Base-by-base conservation (phyloP, 2,329 filamentous ascomycete species). In the Cryoendolithus antarcticus region DNA sequence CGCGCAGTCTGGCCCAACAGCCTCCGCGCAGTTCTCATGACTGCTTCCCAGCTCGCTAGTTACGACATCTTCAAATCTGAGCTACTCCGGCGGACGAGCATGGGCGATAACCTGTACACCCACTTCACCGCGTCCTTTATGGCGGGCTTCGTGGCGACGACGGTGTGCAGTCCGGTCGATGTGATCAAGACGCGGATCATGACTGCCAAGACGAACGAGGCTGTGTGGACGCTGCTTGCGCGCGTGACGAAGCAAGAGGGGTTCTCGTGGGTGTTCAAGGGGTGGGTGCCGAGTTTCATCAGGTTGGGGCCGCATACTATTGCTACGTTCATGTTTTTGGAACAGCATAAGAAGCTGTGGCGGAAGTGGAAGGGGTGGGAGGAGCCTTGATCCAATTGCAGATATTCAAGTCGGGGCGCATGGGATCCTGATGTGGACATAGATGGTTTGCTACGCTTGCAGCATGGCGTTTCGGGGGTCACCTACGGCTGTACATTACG, bases 111-210 rank as follows among this genome's bases (percentile, higher is more conserved):
- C 44, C 67, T 86, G n/a, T 70, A 71, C 5, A 86, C 83, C 9
- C 86, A 93, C 59, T 85, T 93, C 54, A 72, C 75, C 0, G 80
- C 85, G 2, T 83, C 77, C 0, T 77, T 91, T 51, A 62, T 88
- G 43, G 84, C 84, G 1, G 85, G 85, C 7, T 77, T 93, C 44
- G 80, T 86, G 5, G 86, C 86, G 4, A 89, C 86, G 1, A 91
- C 85, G 0, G 74, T 89, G 9, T 91, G 83, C 48, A 86, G 78
- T 41, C 86, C 86, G 0, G 79, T 93, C 37, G 86, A 93, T 60
- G 86, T 93, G 24, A 79, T 93, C 63, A 93, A 93, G 70, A 93
- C 86, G 7, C 71, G 83, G 15, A 75, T 93, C 53, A 93, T 93
- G 86, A 82, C 78, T 45, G 73, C 78, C 1, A 64, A 65, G 10